These are phyloP conservation scores for Colletotrichum noveboracense DNA, from an alignment of 2,329 filamentous ascomycete genomes.

Conservation along the genomic window DNA sequence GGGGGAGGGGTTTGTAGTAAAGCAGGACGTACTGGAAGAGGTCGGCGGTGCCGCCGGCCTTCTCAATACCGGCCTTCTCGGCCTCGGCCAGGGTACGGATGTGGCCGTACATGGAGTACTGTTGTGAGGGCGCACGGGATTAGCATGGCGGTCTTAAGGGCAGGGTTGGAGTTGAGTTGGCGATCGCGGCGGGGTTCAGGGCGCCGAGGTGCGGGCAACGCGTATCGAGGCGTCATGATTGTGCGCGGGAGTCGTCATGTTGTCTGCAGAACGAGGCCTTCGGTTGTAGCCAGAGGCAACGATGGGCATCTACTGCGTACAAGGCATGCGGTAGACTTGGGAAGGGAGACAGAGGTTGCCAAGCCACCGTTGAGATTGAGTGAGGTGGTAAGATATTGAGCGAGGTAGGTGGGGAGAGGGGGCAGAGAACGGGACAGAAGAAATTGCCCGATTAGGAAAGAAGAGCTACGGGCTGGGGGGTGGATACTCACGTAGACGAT, in stretches of 20 bases:
- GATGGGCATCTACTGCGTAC: not conserved
- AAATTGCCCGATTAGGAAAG: constrained; percentile 14
- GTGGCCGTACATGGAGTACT: constrained; percentile 97
- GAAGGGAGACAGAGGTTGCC: not conserved
- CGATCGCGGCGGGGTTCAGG: not conserved
- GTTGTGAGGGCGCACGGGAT: not conserved
- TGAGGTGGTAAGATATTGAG: not conserved
- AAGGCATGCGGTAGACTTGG: not conserved
- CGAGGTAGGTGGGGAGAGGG: not conserved
- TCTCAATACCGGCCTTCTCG: constrained; percentile 88
- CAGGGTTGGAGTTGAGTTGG: not conserved
- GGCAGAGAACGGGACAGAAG: constrained; percentile 2
- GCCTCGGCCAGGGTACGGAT: constrained; percentile 84
- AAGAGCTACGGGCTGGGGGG: not conserved
- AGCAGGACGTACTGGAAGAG: constrained; percentile 72
- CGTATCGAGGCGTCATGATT: not conserved
- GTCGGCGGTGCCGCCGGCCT: constrained; percentile 81
- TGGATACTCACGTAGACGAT: constrained; percentile 78
- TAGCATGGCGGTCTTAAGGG: not conserved
- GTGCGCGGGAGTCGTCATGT: not conserved
- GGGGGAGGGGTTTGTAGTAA: not conserved
- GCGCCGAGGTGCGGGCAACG: not conserved
- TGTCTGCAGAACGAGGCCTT: not conserved
- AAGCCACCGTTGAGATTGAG: not conserved
- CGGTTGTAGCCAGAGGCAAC: not conserved